phyloP scores from a whole-genome alignment of 108 stramenopile genomes.

The Nitzschia sp. region DNA sequence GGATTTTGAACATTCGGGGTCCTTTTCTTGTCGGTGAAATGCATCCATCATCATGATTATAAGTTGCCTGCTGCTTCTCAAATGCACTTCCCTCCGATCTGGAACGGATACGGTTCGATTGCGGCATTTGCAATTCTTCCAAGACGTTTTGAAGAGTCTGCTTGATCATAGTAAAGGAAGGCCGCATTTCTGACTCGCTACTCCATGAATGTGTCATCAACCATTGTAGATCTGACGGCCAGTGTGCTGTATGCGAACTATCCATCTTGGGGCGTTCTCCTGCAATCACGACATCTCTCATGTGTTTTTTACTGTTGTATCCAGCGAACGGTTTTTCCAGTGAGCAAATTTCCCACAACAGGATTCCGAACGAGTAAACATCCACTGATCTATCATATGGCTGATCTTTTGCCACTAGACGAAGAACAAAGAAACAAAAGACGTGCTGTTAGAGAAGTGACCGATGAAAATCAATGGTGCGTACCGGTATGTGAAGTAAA shows the following conservation, averaged over 20 bases:
- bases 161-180: slow-evolving; percentile 47
- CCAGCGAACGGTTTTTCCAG: slow-evolving; percentile 66
- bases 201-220: slow-evolving; percentile 64
- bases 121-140: slow-evolving; percentile 4
- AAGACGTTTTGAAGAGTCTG: slow-evolving; percentile 19
- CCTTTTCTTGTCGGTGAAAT: neutral
- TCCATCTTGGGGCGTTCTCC: slow-evolving; percentile 65
- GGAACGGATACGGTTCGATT: neutral
- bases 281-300: slow-evolving; percentile 54
- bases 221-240: slow-evolving; percentile 48
- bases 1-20: neutral
- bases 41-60: neutral
- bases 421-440: slow-evolving; percentile 2
- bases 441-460: neutral
- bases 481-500: neutral
- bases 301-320: slow-evolving; percentile 36
- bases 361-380: slow-evolving; percentile 74
- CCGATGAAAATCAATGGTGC: neutral
- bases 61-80: neutral
- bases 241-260: slow-evolving; percentile 32
- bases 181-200: slow-evolving; percentile 43
- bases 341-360: slow-evolving; percentile 64
- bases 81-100: slow-evolving; percentile 8
- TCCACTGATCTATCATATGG: slow-evolving; percentile 66
- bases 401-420: slow-evolving; percentile 39